Base-by-base conservation (phyloP, 345 rosid species). In the Eucalyptus viminalis region DNA sequence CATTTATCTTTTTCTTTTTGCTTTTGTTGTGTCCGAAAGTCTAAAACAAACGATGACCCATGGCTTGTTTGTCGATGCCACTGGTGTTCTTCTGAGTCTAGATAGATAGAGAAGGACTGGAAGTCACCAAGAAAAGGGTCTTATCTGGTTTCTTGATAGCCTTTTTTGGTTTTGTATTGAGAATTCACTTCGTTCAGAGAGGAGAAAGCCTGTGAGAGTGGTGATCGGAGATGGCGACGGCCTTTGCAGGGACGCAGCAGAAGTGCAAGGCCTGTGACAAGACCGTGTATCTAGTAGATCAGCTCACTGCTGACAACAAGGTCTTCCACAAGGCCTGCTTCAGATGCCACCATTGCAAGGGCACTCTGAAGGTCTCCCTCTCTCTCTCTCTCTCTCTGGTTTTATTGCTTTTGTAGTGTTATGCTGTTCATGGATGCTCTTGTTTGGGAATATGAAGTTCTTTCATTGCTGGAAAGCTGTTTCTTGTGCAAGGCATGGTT, bases 281-380 rank as follows among this genome's bases (percentile, higher is more conserved):
- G 91, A 93, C 95, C 25, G 95, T 93, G 27, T 92, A 93, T 89
- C 89, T 92, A 88, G 94, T 93, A 50, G 95, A 93, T 89, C 92
- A 92, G 86, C 92, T 92, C 40, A 91, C 95, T 62, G 93, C 95
- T 89, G 95, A 93, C 56, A 90, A 89, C 91, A 92, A 90, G 87
- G 90, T 92, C 51, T 93, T 89, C 86, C 94, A 93, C 90, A 93
- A 92, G 91, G 92, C 95, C 86, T 92, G 95, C 86, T 93, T 93
- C 89, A 92, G 94, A 87, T 93, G 95, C 88, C 92, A 93, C 91
- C 95, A 93, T 88, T 93, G 95, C 93, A 93, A 92, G 91, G 89
- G 94, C 56, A 93, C 95, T 87, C 94, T 93, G 54, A 93, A 93
- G 92, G 95, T 93, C 88, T 10, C 86, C 19, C 53, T 37, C 65